Evolutionary conservation across 345 rosid species (phyloP).

Genomic region (Eucalyptus lansdowneana): DNA sequence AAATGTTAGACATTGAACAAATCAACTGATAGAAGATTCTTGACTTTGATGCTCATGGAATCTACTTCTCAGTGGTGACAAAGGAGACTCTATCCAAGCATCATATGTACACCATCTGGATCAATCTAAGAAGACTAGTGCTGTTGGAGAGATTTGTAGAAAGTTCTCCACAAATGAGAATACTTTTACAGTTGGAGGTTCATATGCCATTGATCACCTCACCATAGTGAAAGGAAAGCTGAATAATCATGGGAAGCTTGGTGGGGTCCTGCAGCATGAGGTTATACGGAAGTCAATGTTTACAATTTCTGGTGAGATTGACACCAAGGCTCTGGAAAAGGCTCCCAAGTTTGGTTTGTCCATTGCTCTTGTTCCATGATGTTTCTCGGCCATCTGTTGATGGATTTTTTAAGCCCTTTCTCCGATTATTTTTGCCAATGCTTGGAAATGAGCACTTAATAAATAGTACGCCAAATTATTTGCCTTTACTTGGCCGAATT

Average conservation of each 20-base stretch:
- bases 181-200: conserved; percentile 71
- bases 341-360: conserved; percentile 76
- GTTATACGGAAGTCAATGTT: conserved; percentile 61
- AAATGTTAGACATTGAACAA: background rate
- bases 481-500: background rate
- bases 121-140: conserved; percentile 44
- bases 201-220: conserved; percentile 55
- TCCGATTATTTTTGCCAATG: background rate
- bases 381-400: background rate
- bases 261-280: conserved; percentile 84
- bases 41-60: background rate
- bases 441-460: conserved; percentile 9
- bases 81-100: conserved; percentile 71
- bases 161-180: conserved; percentile 88
- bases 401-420: background rate
- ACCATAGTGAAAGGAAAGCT: conserved; percentile 81
- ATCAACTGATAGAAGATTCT: background rate
- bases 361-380: conserved; percentile 68
- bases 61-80: conserved; percentile 58
- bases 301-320: conserved; percentile 75
- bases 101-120: conserved; percentile 72
- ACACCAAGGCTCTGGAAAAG: conserved; percentile 75
- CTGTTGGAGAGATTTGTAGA: conserved; percentile 69
- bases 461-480: background rate
- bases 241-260: conserved; percentile 70